phyloP scores from a whole-genome alignment of 495 filamentous ascomycete genomes.

The Aspergillus asperescens region DNA sequence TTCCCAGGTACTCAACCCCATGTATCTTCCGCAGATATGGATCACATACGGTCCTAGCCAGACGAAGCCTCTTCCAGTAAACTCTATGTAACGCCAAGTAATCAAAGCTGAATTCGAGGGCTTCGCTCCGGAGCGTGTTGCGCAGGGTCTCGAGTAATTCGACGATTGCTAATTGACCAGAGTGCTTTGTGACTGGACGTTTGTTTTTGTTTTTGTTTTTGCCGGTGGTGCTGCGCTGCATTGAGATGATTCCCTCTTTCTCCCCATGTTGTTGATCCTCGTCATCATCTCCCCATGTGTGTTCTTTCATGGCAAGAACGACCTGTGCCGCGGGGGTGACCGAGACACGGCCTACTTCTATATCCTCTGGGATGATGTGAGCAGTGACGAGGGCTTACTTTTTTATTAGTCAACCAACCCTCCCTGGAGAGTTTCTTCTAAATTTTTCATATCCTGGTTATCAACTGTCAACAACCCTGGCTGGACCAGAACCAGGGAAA shows the following conservation, averaged over 20 bases:
- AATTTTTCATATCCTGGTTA: no score
- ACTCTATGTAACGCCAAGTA: conserved; percentile 32
- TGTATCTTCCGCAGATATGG: conserved; percentile 22
- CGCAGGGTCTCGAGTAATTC: not conserved
- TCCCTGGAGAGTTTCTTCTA: no score
- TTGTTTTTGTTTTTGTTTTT: not conserved
- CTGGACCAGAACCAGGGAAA: no score
- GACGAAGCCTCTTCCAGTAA: conserved; percentile 33
- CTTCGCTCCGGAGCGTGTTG: conserved; percentile 16
- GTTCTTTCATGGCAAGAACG: no score
- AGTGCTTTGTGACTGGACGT: not conserved
- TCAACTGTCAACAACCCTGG: no score
- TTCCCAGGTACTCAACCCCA: conserved; percentile 29
- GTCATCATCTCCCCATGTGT: no score
- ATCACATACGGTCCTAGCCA: conserved; percentile 25
- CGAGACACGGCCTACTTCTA: no score
- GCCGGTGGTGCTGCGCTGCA: not conserved
- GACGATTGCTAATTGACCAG: not conserved
- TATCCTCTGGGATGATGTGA: no score
- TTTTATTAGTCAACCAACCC: no score
- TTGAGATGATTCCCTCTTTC: not conserved
- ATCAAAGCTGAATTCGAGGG: conserved; percentile 28
- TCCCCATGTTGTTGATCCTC: not conserved
- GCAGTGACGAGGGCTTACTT: no score
- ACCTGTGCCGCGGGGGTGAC: no score